Evolutionary conservation across 257 asterid species (phyloP).

Genomic region (Knoxia roxburghii): DNA sequence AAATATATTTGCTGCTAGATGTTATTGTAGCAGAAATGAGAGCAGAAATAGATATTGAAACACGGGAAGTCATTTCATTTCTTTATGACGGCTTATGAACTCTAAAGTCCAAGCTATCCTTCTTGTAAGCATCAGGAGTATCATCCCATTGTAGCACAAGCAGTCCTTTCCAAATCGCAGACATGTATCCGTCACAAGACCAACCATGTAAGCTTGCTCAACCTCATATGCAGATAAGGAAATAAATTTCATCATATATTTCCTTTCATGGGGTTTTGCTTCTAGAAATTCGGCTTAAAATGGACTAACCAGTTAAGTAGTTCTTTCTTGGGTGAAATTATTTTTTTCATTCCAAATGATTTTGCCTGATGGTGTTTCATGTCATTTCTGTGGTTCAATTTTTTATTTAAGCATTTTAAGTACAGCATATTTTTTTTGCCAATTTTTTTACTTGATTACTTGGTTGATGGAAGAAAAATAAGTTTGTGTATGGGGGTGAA

Average conservation of each 20-base stretch:
- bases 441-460: no score
- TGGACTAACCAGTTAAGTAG: background rate
- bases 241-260: no score
- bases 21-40: constrained; percentile 43
- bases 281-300: no score
- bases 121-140: background rate
- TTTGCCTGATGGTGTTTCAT: background rate
- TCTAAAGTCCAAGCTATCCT: background rate
- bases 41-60: constrained; percentile 24
- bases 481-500: background rate
- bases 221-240: background rate
- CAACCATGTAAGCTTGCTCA: background rate
- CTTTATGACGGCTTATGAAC: background rate
- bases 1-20: constrained; percentile 39
- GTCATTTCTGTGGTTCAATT: background rate
- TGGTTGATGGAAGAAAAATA: background rate
- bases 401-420: background rate
- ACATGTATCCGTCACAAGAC: background rate
- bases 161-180: background rate
- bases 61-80: background rate
- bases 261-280: background rate
- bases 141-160: background rate
- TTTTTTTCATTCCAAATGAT: background rate
- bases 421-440: background rate
- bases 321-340: background rate